phyloP scores from a whole-genome alignment of 208 protist genomes.

The Acanthamoeba castellanii region DNA sequence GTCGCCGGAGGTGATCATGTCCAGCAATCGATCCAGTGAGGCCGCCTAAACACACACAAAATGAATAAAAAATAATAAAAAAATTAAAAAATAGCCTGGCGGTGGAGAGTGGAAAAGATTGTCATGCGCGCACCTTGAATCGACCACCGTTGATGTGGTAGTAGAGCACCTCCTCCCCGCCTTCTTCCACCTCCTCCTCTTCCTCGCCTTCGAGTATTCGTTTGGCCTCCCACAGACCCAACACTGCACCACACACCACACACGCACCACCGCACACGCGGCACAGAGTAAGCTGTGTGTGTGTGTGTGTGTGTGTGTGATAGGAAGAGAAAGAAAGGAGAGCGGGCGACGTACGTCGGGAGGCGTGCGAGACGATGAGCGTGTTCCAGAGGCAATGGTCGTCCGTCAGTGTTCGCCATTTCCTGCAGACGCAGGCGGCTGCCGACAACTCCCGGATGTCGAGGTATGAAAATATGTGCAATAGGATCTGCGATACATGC shows the following conservation, averaged over 20 bases:
- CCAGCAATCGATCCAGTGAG: neutral
- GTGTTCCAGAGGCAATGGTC: conserved; percentile 21
- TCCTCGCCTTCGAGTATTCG: conserved; percentile 11
- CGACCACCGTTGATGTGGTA: conserved; percentile 31
- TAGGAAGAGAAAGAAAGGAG: neutral
- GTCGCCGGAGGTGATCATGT: conserved; percentile 42
- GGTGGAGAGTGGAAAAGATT: neutral
- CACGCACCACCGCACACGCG: neutral
- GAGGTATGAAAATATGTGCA: conserved; percentile 51
- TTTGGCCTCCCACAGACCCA: conserved; percentile 2
- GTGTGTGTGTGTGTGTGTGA: neutral
- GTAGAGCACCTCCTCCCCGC: conserved; percentile 31
- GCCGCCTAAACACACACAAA: neutral
- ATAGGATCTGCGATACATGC: neutral
- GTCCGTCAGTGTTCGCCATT: conserved; percentile 2
- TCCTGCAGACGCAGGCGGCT: conserved; percentile 10
- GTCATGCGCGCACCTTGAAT: neutral
- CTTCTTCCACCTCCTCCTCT: neutral
- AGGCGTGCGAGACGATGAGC: neutral
- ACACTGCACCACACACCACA: neutral
- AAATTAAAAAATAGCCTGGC: neutral
- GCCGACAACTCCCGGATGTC: neutral
- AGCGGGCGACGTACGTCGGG: neutral
- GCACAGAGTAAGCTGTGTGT: neutral
- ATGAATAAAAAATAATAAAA: neutral